Evolutionary conservation across 495 filamentous ascomycete genomes (phyloP).

Genomic region (Aspergillus haitiensis): DNA sequence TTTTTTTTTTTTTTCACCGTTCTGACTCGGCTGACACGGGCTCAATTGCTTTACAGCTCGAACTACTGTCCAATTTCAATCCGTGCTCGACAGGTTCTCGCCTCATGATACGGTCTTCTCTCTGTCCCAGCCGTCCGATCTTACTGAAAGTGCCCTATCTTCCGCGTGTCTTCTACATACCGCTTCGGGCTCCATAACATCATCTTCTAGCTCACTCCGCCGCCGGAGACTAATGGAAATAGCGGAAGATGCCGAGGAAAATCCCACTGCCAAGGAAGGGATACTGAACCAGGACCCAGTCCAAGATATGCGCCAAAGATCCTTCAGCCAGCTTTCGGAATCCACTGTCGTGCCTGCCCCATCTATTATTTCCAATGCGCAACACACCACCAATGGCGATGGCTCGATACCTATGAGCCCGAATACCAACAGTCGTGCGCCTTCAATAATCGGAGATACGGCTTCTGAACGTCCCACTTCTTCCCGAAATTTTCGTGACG

Average conservation of each 20-base stretch:
- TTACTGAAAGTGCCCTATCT: constrained; percentile 84
- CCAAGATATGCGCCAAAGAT: constrained; percentile 30
- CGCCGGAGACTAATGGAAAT: constrained; percentile 82
- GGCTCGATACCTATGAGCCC: constrained; percentile 19
- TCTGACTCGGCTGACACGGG: constrained; percentile 12
- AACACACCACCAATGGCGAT: constrained; percentile 23
- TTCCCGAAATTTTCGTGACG: constrained; percentile 36
- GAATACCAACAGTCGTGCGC: constrained; percentile 25
- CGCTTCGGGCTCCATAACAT: constrained; percentile 81
- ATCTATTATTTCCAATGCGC: constrained; percentile 21
- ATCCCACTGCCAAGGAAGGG: constrained; percentile 53
- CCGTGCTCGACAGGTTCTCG: constrained; percentile 79
- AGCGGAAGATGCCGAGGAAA: constrained; percentile 77
- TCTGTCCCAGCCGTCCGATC: constrained; percentile 69
- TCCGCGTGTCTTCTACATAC: constrained; percentile 88
- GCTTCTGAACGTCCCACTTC: constrained; percentile 26
- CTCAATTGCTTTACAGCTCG: constrained; percentile 59
- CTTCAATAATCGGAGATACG: constrained; percentile 16
- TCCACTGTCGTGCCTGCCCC: constrained; percentile 40
- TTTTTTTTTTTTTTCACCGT: constrained; percentile 10
- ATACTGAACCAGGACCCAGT: constrained; percentile 21
- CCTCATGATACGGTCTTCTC: constrained; percentile 83
- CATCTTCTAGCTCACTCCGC: constrained; percentile 78
- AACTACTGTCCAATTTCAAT: constrained; percentile 89
- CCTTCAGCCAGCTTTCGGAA: constrained; percentile 42